Evolutionary conservation across 2,329 filamentous ascomycete species (phyloP), one percentile per base, ranked within the genome.

Genomic region (Colletotrichum limetticola): DNA sequence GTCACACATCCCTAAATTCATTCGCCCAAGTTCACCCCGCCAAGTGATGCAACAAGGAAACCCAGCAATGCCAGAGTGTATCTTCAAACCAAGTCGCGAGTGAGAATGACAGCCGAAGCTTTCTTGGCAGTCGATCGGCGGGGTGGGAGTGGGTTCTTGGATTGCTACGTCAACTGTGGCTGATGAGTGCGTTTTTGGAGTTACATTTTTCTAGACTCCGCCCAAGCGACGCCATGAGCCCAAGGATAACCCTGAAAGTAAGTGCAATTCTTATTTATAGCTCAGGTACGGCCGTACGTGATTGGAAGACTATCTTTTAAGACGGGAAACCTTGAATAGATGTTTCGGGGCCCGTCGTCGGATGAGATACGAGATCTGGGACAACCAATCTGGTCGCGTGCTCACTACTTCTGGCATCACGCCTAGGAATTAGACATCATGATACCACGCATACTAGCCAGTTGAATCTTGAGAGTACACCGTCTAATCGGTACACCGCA

Each of bases 111-210:
- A 61, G 63, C 68, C 68, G 68, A 71, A 71, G 68, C 63, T 71
- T 71, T 71, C 68, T 71, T 71, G 68, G 68, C 68, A 19, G 64
- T 52, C 63, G 68, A 71, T 71, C 68, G 32, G 67, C 60, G 67
- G 53, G 46, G 67, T 19, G 37, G 14, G 1, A 7, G 37, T 42
- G 37, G 37, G 37, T 42, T 57, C 67, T 32, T 69, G 60, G 67
- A 37, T 49, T 30, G 24, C 56, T 71, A 71, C 68, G 64, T 71
- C 68, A 71, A 71, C 64, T 71, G 59, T 71, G 68, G 68, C 68
- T 71, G 63, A 68, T 46, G 49, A 58, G 35, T 53, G 63, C 57
- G 52, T 57, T 7, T 28, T 67, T 56, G 52, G n/a, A 53, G 56
- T 56, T 37, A 42, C 68, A 61, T 61, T 57, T 49, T 46, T 59